These are phyloP conservation scores for Psilocybe azurescens DNA, from an alignment of 768 basidiomycete species.

Conservation along the genomic window DNA sequence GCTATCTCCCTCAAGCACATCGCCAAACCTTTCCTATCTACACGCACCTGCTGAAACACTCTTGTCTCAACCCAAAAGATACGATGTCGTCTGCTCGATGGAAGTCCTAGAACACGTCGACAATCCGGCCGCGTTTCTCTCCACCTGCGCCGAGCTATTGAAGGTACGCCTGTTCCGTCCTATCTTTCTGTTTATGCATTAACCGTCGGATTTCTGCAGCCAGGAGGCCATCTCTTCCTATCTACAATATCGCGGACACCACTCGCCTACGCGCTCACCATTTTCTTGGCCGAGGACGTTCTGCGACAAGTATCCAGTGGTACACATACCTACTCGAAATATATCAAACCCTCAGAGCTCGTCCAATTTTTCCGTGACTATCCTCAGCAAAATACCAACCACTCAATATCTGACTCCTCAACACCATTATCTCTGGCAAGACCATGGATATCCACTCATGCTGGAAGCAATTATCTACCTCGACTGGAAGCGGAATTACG, in stretches of 20 bases:
- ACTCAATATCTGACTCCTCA: conserved; percentile 15
- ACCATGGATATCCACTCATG: conserved; percentile 67
- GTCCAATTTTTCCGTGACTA: conserved; percentile 79
- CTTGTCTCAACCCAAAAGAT: conserved; percentile 64
- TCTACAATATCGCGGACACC: conserved; percentile 89
- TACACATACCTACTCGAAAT: conserved; percentile 94
- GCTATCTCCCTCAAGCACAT: conserved; percentile 43
- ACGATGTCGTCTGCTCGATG: conserved; percentile 96
- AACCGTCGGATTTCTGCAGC: conserved; percentile 50
- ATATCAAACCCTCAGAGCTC: conserved; percentile 85
- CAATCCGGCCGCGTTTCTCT: conserved; percentile 84
- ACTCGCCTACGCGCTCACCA: conserved; percentile 54
- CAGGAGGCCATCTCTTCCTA: conserved; percentile 93
- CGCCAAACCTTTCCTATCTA: conserved; percentile 60
- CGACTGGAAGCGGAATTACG: conserved; percentile 80
- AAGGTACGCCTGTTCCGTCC: conserved; percentile 60
- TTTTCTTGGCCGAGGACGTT: conserved; percentile 78
- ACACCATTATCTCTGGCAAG: conserved; percentile 14
- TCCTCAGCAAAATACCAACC: conserved; percentile 29
- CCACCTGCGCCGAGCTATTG: conserved; percentile 80
- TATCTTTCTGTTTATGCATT: background rate
- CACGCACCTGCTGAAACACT: conserved; percentile 80
- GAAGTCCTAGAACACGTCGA: conserved; percentile 98
- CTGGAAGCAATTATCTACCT: conserved; percentile 50
- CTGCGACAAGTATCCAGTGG: conserved; percentile 81